phyloP scores from a whole-genome alignment of 306 rosid species.

The Prunus campanulata region DNA sequence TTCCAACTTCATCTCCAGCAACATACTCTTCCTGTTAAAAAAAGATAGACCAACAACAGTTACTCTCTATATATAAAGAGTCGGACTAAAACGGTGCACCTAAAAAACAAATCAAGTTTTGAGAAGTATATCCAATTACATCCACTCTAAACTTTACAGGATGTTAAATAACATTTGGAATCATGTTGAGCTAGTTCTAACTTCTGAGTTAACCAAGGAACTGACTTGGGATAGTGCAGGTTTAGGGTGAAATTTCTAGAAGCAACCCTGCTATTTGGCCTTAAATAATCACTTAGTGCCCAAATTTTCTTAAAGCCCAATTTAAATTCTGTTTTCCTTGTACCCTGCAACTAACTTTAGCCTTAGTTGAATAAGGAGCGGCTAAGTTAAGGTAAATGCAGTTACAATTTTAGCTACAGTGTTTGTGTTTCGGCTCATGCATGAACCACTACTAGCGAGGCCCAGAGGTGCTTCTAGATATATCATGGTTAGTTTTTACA shows the following conservation, averaged over 20 bases:
- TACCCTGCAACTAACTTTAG: background rate
- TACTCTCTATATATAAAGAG: background rate
- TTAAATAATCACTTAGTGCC: background rate
- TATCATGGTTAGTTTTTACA: background rate
- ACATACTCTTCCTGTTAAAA: conserved; percentile 74
- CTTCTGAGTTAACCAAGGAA: background rate
- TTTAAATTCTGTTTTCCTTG: background rate
- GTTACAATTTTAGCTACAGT: background rate
- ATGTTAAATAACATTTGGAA: background rate
- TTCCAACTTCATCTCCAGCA: conserved; percentile 71
- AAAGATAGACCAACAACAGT: background rate
- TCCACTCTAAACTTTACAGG: background rate
- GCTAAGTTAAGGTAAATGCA: background rate
- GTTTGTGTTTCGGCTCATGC: background rate
- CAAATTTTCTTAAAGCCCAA: background rate
- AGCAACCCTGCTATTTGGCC: background rate
- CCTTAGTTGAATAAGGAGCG: background rate
- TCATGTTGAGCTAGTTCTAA: background rate
- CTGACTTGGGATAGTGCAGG: background rate
- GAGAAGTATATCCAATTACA: background rate
- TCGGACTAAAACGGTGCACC: background rate
- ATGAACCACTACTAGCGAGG: background rate
- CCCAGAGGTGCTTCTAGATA: background rate
- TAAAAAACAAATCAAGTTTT: background rate
- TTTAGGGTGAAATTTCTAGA: background rate